Percentiles rank a stretch among this genome's conserved stretches.
Conservation (phyloP, 805 yeast genomes). For the Saturnispora halmiae region DNA sequence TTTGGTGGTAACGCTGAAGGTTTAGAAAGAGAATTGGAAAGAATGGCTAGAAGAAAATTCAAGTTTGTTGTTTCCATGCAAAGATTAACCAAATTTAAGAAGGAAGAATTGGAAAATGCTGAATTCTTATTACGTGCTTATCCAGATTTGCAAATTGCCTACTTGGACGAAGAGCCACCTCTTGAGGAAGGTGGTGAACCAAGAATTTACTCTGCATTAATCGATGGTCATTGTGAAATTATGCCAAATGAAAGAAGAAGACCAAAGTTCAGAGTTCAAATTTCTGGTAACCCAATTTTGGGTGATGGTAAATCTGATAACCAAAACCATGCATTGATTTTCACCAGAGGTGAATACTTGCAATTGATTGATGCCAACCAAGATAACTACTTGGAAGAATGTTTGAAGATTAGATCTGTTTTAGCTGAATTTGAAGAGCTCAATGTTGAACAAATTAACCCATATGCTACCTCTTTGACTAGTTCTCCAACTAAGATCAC, state of each 20-base stretch:
- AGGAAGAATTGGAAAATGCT: conserved; percentile 70
- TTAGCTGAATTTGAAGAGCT: conserved; percentile 77
- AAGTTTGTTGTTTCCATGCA: conserved; percentile 81
- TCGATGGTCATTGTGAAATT: conserved; percentile 73
- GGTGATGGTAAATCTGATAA: conserved; percentile 89
- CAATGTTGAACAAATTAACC: conserved; percentile 67
- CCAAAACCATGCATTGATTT: conserved; percentile 72
- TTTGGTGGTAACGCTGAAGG: conserved; percentile 98
- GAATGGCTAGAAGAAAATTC: conserved; percentile 79
- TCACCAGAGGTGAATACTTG: conserved; percentile 77
- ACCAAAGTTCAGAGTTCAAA: conserved; percentile 65
- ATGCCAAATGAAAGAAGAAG: conserved; percentile 65
- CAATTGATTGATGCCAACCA: conserved; percentile 83
- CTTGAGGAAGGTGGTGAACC: conserved; percentile 60
- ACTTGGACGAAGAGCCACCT: conserved; percentile 88
- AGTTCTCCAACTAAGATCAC: conserved; percentile 39
- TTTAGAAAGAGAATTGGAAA: conserved; percentile 86
- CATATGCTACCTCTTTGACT: conserved; percentile 68
- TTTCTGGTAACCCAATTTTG: conserved; percentile 76
- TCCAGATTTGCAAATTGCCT: conserved; percentile 84
- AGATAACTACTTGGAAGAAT: conserved; percentile 78
- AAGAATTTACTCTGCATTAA: conserved; percentile 64
- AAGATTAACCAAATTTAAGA: conserved; percentile 60
- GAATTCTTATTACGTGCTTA: conserved; percentile 75
- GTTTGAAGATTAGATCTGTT: conserved; percentile 72